Conservation (phyloP, 495 filamentous ascomycete genomes). For the Trypethelium eluteriae region DNA sequence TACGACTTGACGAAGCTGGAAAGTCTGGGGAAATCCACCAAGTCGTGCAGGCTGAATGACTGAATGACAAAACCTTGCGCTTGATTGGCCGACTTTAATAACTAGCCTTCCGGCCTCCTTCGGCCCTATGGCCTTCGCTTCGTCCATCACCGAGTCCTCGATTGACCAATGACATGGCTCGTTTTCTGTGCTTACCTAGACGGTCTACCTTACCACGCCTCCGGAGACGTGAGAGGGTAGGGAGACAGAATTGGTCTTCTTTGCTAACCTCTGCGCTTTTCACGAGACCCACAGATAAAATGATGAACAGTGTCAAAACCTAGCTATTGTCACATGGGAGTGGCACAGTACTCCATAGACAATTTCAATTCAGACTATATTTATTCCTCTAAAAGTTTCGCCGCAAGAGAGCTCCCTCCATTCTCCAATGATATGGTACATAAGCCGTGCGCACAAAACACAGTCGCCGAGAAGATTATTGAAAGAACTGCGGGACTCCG, state of each 20-base stretch:
- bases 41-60: too few relatives aligned
- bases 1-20: too few relatives aligned
- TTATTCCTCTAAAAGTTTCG: not conserved
- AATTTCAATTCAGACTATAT: not conserved
- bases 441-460: not conserved
- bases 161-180: not conserved
- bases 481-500: not conserved
- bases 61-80: not conserved
- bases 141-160: not conserved
- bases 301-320: too few relatives aligned
- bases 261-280: too few relatives aligned
- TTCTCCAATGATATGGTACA: constrained; percentile 1
- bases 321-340: too few relatives aligned
- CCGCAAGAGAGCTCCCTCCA: not conserved
- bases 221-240: too few relatives aligned
- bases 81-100: not conserved
- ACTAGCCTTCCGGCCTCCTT: not conserved
- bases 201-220: too few relatives aligned
- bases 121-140: not conserved
- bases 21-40: too few relatives aligned
- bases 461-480: not conserved
- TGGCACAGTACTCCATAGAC: too few relatives aligned
- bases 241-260: too few relatives aligned
- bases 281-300: too few relatives aligned
- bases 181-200: too few relatives aligned